Evolutionary conservation across 2,329 filamentous ascomycete species (phyloP), one percentile per base, ranked within the genome.

Genomic region (Trichoderma harzianum): DNA sequence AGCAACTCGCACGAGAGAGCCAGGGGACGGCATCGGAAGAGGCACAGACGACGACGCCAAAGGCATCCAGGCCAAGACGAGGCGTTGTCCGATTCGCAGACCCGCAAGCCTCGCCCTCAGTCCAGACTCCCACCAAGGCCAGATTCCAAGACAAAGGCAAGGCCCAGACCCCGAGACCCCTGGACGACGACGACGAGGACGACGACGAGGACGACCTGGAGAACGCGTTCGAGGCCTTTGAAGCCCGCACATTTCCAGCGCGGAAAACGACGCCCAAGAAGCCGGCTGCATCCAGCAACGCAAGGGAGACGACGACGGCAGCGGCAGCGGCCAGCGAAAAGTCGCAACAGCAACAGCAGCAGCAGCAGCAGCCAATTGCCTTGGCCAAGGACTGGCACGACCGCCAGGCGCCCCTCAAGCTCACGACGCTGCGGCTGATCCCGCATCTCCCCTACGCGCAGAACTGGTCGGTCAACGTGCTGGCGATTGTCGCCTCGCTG

Each of bases 401-500:
- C 65, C 80, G 78, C 0, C 80, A 81, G 30, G 79, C 78, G 0
- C 85, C 86, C 0, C 79, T 88, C 18, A 88, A 86, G 74, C 84
- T 89, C 32, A 88, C 86, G 0, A 81, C 82, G 4, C 80, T 89
- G 14, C 81, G 81, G 61, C 80, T 83, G 7, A 85, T 89, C 63
- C 85, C 86, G 0, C 80, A 84, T 72, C 82, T 89, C 1, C 87
- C 86, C 2, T 89, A 87, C 78, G 84, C 84, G 68, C 86, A 88
- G 72, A 89, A 89, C 76, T 89, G 86, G 87, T 85, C 84, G 60
- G 83, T 86, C 77, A 89, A 89, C 73, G 80, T 88, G 7, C 83
- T 89, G 4, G 86, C 82, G 69, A 81, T 89, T n/a, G 73, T 89
- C 4, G 78, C 80, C 0, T 82, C 83, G 1, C 78, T 89, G 4